Base-by-base conservation (phyloP, 2,329 filamentous ascomycete genomes). In the Nemania diffusa region DNA sequence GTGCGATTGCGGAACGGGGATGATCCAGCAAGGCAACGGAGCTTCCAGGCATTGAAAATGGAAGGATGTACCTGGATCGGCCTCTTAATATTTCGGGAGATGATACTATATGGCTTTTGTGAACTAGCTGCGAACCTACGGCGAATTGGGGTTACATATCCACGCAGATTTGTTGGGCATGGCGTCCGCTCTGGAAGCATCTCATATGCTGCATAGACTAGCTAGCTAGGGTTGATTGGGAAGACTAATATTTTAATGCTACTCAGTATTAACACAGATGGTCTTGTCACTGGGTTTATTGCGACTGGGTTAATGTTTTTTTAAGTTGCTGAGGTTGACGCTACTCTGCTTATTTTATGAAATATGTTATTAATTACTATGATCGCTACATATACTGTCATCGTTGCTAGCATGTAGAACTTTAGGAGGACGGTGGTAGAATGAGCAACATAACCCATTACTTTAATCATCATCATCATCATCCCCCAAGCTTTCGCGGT, bases 401-500 rank as follows among this genome's bases (percentile, higher is more conserved):
- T 56, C 9, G 34, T 50, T 13, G 50, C 17, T 42, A 55, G 40
- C 22, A 48, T 48, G 46, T n/a, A 29, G 8, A 46, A 24, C 3
- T 46, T 34, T 29, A 17, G 8, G 40, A n/a, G 34, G 24, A 32
- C 2, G 32, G 5, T 40, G n/a, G 32, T 15, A 46, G 20, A 20
- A n/a, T 13, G n/a, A 26, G 5, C 26, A 11, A 34, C 9, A 13
- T 26, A 26, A 32, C 6, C 17, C 5, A 34, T 57, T 32, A 32
- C 27, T 32, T 74, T 75, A 81, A 58, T 87, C 81, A 69, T 85
- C 84, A 42, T 88, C 85, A 62, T 92, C 71, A 40, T 75, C 88
- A 34, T 86, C 86, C 66, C 80, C 82, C 29, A 82, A 81, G 15
- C 84, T 85, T 75, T 94, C 90, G 26, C 93, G 86, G 67, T 96